These are phyloP conservation scores for Diatrype stigma DNA, from an alignment of 2,329 filamentous ascomycete species.

Conservation along the genomic window DNA sequence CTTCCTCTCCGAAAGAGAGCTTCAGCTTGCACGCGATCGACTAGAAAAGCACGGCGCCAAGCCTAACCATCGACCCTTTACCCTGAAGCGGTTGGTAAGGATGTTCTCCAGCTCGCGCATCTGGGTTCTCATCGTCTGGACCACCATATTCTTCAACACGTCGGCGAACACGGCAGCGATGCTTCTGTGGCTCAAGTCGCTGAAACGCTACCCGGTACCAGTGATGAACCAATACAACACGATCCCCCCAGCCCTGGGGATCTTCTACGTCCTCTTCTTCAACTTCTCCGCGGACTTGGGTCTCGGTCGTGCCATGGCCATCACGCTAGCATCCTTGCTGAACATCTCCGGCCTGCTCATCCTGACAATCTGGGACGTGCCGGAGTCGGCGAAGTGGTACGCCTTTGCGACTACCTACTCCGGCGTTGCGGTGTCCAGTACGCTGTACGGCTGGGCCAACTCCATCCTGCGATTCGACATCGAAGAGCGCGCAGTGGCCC, in stretches of 20 bases:
- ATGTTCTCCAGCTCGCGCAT: constrained; percentile 30
- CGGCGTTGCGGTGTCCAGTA: constrained; percentile 47
- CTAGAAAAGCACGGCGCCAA: no score
- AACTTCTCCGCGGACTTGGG: constrained; percentile 52
- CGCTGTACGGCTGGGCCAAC: constrained; percentile 49
- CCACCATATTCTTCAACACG: constrained; percentile 55
- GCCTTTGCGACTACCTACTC: constrained; percentile 46
- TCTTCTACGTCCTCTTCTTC: constrained; percentile 49
- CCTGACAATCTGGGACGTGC: constrained; percentile 48
- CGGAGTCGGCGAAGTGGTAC: constrained; percentile 50
- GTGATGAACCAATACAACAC: constrained; percentile 47
- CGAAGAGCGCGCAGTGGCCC: constrained; percentile 40
- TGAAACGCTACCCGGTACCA: constrained; percentile 41
- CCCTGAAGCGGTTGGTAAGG: no score
- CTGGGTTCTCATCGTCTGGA: constrained; percentile 45
- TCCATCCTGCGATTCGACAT: no score
- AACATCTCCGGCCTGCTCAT: constrained; percentile 50
- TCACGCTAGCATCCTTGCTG: constrained; percentile 45
- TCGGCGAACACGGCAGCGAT: constrained; percentile 43
- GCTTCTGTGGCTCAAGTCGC: constrained; percentile 53
- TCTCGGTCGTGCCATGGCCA: constrained; percentile 49
- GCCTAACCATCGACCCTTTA: no score
- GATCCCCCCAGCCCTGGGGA: constrained; percentile 49
- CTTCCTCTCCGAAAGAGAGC: no score
- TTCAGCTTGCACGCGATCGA: no score